Evolutionary conservation across 768 basidiomycete species (phyloP), one percentile per base, ranked within the genome.

Genomic region (Collybia nuda): DNA sequence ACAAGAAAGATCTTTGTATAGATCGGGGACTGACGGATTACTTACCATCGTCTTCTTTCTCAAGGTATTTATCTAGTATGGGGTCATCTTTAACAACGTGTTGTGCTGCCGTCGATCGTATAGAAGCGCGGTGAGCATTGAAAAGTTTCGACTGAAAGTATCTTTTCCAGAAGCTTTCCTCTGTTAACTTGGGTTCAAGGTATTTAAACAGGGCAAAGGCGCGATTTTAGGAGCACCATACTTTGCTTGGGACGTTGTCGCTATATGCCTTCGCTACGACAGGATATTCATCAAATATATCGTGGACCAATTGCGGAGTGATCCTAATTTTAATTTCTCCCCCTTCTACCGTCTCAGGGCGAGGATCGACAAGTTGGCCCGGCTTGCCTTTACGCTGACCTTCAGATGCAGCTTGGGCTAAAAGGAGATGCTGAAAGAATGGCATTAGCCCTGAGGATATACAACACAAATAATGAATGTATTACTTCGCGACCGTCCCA

Each of bases 251-350:
- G 1, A 98, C 95, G 57, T 95, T 94, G 62, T 96, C 94, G 52
- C 74, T 86, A 61, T 97, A 96, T 0, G 94, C 96, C 66, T 84
- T 89, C 36, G 88, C 86, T 11, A 98, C 93, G 26, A 97, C 88
- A 2, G 97, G 95, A 64, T 94, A 98, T 71, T 97, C 95, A 56
- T 98, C 94, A 60, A 99, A 99, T 43, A 98, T 93, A 61, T 98
- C 96, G 59, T 91, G 85, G 28, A 96, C 89, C 40, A 98, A 78
- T 67, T 94, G 91, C 14, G 90, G 90, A 2, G 93, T 95, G 42
- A 96, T 87, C 55, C 87, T 82, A 55, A 94, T 91, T 67, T 91
- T 95, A 62, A 89, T 80, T 67, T 95, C 90, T 15, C 90, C 91
- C 19, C 83, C 81, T 53, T 91, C 89, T 15, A 87, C 82, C 1